phyloP scores from a whole-genome alignment of 371 early-diverging fungal species.

The Batrachochytrium dendrobatidis region DNA sequence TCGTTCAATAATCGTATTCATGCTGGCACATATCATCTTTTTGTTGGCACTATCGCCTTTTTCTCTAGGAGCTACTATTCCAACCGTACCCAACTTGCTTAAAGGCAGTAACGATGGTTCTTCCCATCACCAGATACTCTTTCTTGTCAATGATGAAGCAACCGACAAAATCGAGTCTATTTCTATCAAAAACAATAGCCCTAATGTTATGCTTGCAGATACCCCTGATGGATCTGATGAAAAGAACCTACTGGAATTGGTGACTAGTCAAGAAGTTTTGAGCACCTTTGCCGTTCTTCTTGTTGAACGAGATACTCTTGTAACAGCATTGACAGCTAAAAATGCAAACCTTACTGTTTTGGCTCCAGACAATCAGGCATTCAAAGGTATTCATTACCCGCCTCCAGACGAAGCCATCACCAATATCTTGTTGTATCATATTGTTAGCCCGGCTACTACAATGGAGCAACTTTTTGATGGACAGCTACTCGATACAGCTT shows the following conservation, averaged over 20 bases:
- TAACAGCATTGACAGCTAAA: background rate
- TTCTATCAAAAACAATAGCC: no score
- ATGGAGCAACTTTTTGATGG: conserved; percentile 2
- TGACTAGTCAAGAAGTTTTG: background rate
- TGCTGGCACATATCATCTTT: no score
- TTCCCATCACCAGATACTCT: no score
- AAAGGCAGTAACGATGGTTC: no score
- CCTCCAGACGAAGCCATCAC: conserved; percentile 11
- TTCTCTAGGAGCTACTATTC: no score
- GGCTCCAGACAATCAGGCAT: conserved; percentile 11
- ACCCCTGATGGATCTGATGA: no score
- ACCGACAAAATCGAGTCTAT: no score
- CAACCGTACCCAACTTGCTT: no score
- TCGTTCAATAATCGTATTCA: no score
- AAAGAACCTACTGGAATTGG: background rate
- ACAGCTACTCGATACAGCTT: conserved; percentile 8
- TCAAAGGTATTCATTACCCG: background rate
- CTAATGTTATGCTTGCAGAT: no score
- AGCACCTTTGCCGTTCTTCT: conserved; percentile 3
- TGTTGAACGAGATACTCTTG: conserved; percentile 3
- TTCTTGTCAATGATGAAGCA: no score
- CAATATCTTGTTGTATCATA: conserved; percentile 9
- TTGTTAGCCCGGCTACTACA: background rate
- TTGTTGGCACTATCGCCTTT: no score
- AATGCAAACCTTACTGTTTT: conserved; percentile 12